Conservation (phyloP, 306 rosid genomes). For the Vigna mungo region DNA sequence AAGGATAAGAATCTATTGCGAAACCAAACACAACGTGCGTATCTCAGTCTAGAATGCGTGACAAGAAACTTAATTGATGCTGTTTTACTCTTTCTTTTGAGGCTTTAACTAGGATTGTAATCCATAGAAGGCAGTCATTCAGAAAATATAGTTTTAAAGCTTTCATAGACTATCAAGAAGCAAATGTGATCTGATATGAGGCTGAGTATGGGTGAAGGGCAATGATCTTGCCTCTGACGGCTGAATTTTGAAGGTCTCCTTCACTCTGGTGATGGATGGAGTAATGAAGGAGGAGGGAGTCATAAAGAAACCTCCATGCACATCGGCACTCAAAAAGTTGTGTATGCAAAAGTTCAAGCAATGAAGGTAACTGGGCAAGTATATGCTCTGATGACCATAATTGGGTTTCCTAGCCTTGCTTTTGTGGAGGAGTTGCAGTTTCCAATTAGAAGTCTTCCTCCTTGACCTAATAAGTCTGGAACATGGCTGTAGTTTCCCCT, state of each 20-base stretch:
- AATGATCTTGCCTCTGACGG: neutral
- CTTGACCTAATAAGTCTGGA: neutral
- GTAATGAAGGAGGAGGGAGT: neutral
- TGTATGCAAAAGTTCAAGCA: neutral
- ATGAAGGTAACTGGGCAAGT: neutral
- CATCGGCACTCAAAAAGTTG: neutral
- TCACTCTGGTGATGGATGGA: too few species aligned
- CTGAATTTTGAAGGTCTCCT: neutral
- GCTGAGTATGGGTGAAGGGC: neutral
- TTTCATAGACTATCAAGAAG: conserved; percentile 22
- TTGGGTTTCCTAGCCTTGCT: neutral
- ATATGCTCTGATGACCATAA: neutral
- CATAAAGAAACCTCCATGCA: neutral
- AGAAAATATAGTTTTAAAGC: neutral
- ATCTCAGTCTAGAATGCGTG: conserved; percentile 1
- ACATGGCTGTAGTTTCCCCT: neutral
- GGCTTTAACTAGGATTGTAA: conserved; percentile 21
- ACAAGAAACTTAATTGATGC: neutral
- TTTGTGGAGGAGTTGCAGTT: neutral
- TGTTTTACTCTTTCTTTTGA: conserved; percentile 17
- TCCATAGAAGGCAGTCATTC: neutral
- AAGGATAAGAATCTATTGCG: neutral
- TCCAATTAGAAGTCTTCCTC: neutral
- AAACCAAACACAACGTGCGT: neutral
- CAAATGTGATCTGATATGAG: neutral